Evolutionary conservation across 148 eudicot genomes (phyloP), one percentile per base, ranked within the genome.

Genomic region (Nepenthes gracilis): DNA sequence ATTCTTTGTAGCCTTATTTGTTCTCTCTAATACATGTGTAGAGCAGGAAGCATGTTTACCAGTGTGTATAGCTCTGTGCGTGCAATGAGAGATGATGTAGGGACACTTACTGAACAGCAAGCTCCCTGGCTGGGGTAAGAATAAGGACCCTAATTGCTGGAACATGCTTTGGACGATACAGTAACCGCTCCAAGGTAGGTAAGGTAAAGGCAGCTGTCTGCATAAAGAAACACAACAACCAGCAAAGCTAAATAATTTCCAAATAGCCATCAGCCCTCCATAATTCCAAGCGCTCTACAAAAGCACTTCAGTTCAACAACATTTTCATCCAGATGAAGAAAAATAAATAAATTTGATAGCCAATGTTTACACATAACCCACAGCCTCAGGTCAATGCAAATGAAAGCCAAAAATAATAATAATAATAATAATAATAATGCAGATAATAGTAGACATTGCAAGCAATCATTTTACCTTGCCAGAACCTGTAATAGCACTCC

Each of bases 131-230:
- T 34, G 98, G 98, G 45, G 98, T 88, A 61, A 92, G 96, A 76
- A 92, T 82, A 69, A 92, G 95, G 50, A 88, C 96, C 63, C 96
- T 84, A 53, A 82, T 86, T 38, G 96, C 91, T 5, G 91, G 88
- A 38, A 77, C 62, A 69, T 84, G 83, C 75, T 88, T 92, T 35
- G 94, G 90, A 57, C 94, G 90, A 66, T 40, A 84, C 66, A 83
- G 36, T 58, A 93, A 65, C 67, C 98, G 79, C 76, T 93, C 98
- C 57, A 93, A 55, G 32, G 96, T 83, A 12, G 98, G 98, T 47
- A 93, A 72, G 45, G 88, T 69, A 72, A 88, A 93, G 13, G 98
- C 98, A 75, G 98, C 98, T 23, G 98, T 93, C 98, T 93, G 81
- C 45, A 68, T 4, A 65, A 61, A 53, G 23, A 33, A 58, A 14